Evolutionary conservation across 768 basidiomycete genomes (phyloP), one percentile per base, ranked within the genome.

Genomic region (Dacryopinax spathularia): DNA sequence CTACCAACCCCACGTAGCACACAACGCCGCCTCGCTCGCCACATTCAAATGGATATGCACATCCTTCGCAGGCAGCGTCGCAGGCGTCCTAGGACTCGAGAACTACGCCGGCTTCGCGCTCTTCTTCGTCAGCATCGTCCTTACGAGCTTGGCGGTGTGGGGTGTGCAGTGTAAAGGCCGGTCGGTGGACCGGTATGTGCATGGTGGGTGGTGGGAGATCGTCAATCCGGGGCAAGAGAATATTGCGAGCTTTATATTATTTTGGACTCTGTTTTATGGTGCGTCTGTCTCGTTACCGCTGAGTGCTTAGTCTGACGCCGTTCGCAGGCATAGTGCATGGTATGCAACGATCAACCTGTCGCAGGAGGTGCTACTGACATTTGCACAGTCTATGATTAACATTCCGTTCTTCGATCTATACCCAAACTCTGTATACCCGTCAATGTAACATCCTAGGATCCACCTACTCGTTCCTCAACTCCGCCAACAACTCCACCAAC

Each of bases 191-290:
- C 60, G 61, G 39, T 90, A 83, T 72, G 69, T 86, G 18, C 75
- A 79, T 43, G 83, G 84, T 3, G 87, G 87, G 1, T 70, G 82
- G 65, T 75, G 79, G 73, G 88, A 88, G 62, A 75, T 95, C 35
- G 75, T 86, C 56, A 91, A 87, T 66, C 87, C 93, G 0, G 91
- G 91, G 10, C 89, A 92, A 74, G 93, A 96, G 74, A 93, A 91
- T 67, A 77, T 86, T 18, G 90, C 91, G 70, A 90, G 91, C 2
- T 97, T 94, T 70, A 81, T 97, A 64, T 81, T 96, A 31, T 86
- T 88, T 22, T 97, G 93, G 93, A 97, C 93, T 34, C 77, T 95
- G 63, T 89, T 93, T 73, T 95, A 89, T 72, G 93, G 89, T 91
- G 69, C 65, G 44, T 34, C 31, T 59, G 41, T 25, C 61, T 33